Evolutionary conservation across 495 filamentous ascomycete species (phyloP).

Genomic region (Penicillium diatomitis): DNA sequence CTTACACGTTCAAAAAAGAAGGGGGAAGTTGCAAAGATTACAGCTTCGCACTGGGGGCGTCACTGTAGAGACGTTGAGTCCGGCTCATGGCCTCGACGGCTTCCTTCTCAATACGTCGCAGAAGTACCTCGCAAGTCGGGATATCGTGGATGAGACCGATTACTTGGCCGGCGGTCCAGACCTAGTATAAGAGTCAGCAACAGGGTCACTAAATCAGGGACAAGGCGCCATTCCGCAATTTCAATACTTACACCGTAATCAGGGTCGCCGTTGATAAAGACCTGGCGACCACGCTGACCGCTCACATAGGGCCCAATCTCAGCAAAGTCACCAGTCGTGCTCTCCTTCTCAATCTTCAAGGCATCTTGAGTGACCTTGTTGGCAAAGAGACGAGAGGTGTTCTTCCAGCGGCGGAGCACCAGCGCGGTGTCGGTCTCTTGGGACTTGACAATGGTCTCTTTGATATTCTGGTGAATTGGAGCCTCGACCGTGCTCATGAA

Average conservation of each 20-base stretch:
- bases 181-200: constrained; percentile 29
- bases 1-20: constrained; percentile 1
- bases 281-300: constrained; percentile 82
- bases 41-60: constrained; percentile 31
- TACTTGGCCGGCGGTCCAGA: constrained; percentile 65
- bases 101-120: constrained; percentile 54
- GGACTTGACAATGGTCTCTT: constrained; percentile 81
- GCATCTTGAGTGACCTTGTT: constrained; percentile 83
- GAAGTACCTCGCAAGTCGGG: constrained; percentile 50
- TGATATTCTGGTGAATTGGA: constrained; percentile 88
- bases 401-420: constrained; percentile 84
- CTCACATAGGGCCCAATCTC: constrained; percentile 87
- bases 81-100: constrained; percentile 44
- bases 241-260: constrained; percentile 66
- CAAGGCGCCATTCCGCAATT: constrained; percentile 6
- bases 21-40: constrained; percentile 6
- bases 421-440: constrained; percentile 86
- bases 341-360: constrained; percentile 74
- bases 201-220: background rate
- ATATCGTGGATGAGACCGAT: constrained; percentile 64
- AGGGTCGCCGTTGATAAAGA: constrained; percentile 86
- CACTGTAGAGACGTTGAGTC: constrained; percentile 28
- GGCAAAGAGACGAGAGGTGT: constrained; percentile 78
- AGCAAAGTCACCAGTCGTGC: constrained; percentile 77
- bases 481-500: constrained; percentile 92